These are phyloP conservation scores for Hordeum marinum DNA, from an alignment of 176 grass and related monocot species.

Conservation along the genomic window DNA sequence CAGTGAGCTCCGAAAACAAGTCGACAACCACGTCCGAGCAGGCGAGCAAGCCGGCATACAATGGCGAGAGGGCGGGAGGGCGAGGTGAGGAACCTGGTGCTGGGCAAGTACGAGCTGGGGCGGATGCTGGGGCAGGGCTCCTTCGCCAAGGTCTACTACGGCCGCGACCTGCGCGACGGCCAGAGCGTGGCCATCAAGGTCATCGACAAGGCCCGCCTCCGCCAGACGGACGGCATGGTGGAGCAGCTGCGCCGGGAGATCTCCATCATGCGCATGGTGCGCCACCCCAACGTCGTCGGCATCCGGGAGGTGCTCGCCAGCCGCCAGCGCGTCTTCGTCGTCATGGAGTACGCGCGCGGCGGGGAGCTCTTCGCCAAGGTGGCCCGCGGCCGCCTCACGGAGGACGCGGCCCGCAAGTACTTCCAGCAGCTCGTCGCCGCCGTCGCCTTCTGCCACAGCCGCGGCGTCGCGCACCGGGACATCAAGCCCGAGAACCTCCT, in stretches of 20 bases:
- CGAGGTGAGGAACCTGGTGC: constrained; percentile 41
- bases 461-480: constrained; percentile 90
- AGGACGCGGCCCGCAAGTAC: constrained; percentile 64
- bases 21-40: not conserved
- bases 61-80: constrained; percentile 33
- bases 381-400: constrained; percentile 43
- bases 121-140: constrained; percentile 82
- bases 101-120: constrained; percentile 87
- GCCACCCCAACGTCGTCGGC: constrained; percentile 78
- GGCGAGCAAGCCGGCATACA: too few relatives aligned
- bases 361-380: constrained; percentile 77
- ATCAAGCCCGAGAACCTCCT: constrained; percentile 98
- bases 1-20: not conserved
- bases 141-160: constrained; percentile 90
- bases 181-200: constrained; percentile 94
- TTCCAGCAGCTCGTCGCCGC: constrained; percentile 89
- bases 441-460: constrained; percentile 89
- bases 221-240: constrained; percentile 50
- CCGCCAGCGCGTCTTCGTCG: constrained; percentile 72
- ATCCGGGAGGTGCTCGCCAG: constrained; percentile 87
- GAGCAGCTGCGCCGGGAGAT: constrained; percentile 95
- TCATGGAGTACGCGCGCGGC: constrained; percentile 87
- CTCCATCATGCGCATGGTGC: constrained; percentile 84
- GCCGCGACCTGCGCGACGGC: constrained; percentile 42
- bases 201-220: constrained; percentile 82